These are phyloP conservation scores for Gaillardinia entomophila DNA, from an alignment of 805 yeast genomes.

Conservation along the genomic window DNA sequence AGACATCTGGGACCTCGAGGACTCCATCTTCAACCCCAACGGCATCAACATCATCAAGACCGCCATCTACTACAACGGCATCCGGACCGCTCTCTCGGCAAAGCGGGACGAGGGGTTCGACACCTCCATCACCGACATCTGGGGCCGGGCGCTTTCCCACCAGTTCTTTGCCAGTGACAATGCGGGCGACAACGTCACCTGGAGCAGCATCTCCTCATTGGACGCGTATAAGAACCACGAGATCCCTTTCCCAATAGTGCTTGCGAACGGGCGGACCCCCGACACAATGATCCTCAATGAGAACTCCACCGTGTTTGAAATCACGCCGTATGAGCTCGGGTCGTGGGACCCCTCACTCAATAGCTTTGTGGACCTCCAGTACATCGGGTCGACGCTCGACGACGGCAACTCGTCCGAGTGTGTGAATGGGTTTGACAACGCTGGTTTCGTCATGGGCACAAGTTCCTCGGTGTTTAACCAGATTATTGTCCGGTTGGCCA, in stretches of 20 bases:
- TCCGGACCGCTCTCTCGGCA: constrained; percentile 15
- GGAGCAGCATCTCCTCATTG: constrained; percentile 18
- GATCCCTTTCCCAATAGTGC: constrained; percentile 36
- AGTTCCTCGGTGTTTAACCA: constrained; percentile 35
- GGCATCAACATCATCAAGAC: constrained; percentile 55
- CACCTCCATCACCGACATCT: constrained; percentile 30
- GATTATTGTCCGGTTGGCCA: constrained; percentile 18
- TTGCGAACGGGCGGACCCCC: constrained; percentile 57
- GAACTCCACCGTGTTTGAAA: constrained; percentile 59
- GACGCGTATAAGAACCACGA: constrained; percentile 20
- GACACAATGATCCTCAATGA: constrained; percentile 47
- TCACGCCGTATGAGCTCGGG: constrained; percentile 35
- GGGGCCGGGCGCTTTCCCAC: constrained; percentile 34
- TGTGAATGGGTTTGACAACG: constrained; percentile 28
- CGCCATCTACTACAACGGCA: constrained; percentile 40
- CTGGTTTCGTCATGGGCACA: constrained; percentile 37
- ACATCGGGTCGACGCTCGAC: constrained; percentile 21
- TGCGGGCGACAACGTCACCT: constrained; percentile 22
- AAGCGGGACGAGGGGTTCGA: constrained; percentile 30
- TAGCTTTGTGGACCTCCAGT: constrained; percentile 23
- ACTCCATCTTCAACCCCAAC: constrained; percentile 56
- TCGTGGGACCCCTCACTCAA: constrained; percentile 37
- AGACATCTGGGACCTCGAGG: constrained; percentile 61
- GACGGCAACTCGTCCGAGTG: constrained; percentile 19
- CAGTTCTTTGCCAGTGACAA: constrained; percentile 20